Evolutionary conservation across 352 stramenopile genomes (phyloP), one percentile per base, ranked within the genome.

Genomic region (Globisporangium yorkense): DNA sequence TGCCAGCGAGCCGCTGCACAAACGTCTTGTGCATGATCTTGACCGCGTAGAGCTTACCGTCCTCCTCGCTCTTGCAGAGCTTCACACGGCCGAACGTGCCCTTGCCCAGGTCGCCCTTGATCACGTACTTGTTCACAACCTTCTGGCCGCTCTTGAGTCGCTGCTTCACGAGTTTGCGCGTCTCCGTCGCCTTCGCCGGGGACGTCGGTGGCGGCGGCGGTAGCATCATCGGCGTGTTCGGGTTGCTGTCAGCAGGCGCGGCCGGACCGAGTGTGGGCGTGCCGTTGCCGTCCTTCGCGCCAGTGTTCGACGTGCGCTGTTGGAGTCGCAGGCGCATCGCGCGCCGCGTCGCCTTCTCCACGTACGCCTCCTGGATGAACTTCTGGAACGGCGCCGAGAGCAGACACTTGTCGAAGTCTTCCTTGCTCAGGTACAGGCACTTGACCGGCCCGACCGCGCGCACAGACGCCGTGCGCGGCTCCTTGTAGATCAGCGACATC

Each of bases 111-210:
- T 94, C 79, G 10, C 91, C 81, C 55, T 97, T 89, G 58, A 98
- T 90, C 13, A 97, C 80, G 66, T 97, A 98, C 63, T 98, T 97
- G 71, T 98, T 98, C 16, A 97, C 85, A 15, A 95, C 85, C 31
- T 92, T 88, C 43, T 95, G 64, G 5, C 85, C 85, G 52, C 92
- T 93, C 55, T 88, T 88, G 7, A 95, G 75, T 0, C 85, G 78
- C 12, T 91, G 81, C 59, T 92, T 92, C 20, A 91, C 80, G 10
- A 95, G 71, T 44, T 87, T 95, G 21, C 72, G 77, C 0, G 85
- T 95, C 55, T 93, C 83, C 0, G 80, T 89, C 0, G 83, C 80
- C 31, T 82, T 85, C 0, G 72, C 70, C 16, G 80, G 78, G 6
- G 78, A 88, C 37, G 59, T 62, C 4, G 77, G 70, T 4, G 74